Base-by-base conservation (phyloP, 441 rosid species). In the Syzygium syzygioides region DNA sequence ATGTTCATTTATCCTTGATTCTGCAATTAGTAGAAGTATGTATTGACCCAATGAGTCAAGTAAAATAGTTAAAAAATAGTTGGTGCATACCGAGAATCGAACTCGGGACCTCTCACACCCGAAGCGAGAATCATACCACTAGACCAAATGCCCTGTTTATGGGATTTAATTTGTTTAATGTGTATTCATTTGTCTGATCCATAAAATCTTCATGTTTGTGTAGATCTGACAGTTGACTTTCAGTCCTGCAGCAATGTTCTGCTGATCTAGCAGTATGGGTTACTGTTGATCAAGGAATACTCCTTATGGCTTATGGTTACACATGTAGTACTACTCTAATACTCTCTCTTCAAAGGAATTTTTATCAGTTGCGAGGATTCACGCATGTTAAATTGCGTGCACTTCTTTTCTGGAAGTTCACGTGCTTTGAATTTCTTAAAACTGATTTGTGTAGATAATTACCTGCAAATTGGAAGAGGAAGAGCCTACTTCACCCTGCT, bases 71-170 rank as follows among this genome's bases (percentile, higher is more conserved):
- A 11, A 71, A 71, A 71, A 71, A 71, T 32, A 66, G 34, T 19
- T 34, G 79, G 79, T 48, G 79, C 76, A 71, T 71, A 37, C 80
- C 93, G 94, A 94, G 92, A 94, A 92, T 94, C 94, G 96, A 94
- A 93, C 96, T 94, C 94, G 91, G 92, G 94, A 92, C 95, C 93
- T 94, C 95, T 94, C 94, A 93, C 94, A 92, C 94, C 96, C 94
- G 87, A 92, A 91, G 93, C 91, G 90, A 92, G 92, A 93, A 92
- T 92, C 91, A 89, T 91, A 90, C 93, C 93, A 92, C 94, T 91
- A 87, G 93, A 90, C 92, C 90, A 91, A 91, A 92, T 37, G 80
- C 26, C 50, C 50, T 71, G 50, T 17, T 28, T 60, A 17, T 3
- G 32, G 14, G 2, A 1, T 2, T 28, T 6, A 6, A 0, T 71